These are phyloP conservation scores for Halenospora varia DNA, from an alignment of 495 filamentous ascomycete species.

Conservation along the genomic window DNA sequence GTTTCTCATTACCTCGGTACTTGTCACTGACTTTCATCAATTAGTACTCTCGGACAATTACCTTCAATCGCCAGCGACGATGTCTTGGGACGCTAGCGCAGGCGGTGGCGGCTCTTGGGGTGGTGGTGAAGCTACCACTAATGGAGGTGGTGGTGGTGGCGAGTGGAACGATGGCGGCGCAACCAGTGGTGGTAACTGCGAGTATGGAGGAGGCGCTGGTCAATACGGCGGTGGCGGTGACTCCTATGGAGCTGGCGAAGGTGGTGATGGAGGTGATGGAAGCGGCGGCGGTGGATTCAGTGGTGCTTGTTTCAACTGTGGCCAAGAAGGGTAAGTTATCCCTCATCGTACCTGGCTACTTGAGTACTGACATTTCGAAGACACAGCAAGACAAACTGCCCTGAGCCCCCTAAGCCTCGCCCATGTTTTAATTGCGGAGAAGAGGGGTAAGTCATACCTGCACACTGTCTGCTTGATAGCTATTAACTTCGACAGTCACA, in stretches of 20 bases:
- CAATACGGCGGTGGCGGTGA: not conserved
- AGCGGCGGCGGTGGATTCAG: constrained; percentile 44
- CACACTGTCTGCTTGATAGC: not conserved
- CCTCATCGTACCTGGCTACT: no score
- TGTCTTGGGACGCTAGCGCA: constrained; percentile 18
- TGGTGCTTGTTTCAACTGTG: constrained; percentile 51
- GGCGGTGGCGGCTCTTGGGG: not conserved
- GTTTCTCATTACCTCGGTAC: no score
- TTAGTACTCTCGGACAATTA: no score
- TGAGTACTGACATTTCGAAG: not conserved
- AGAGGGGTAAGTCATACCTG: constrained; percentile 31
- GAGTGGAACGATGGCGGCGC: constrained; percentile 5
- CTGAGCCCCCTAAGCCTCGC: constrained; percentile 24
- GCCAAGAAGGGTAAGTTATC: constrained; percentile 17
- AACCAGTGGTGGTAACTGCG: not conserved
- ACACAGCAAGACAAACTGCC: not conserved
- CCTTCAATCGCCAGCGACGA: not conserved
- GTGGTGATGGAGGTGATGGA: constrained; percentile 35
- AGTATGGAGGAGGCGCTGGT: not conserved
- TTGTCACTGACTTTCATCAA: no score
- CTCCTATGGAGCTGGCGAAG: constrained; percentile 36
- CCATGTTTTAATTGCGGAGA: constrained; percentile 38
- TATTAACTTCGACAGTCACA: constrained; percentile 36
- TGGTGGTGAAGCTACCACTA: constrained; percentile 2
- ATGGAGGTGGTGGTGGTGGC: not conserved